phyloP scores from a whole-genome alignment of 1,284 basidiomycete genomes.

The Cystobasidium sp. region DNA sequence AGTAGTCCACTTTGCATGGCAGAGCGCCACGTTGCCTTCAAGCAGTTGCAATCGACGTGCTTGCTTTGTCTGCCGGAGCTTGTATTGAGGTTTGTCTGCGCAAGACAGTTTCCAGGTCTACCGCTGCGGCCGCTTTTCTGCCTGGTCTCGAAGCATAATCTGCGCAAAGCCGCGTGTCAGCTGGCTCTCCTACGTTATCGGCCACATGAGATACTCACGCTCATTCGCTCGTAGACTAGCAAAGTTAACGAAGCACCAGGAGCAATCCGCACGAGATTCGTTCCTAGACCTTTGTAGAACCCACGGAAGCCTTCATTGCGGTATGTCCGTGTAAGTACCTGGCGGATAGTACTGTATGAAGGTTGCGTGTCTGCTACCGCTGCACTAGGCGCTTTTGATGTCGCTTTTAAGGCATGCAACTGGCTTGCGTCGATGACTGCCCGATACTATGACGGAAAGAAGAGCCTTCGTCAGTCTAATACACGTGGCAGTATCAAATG shows the following conservation, averaged over 20 bases:
- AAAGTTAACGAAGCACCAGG: constrained; percentile 98
- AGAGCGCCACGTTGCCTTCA: too few species aligned
- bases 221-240: constrained; percentile 93
- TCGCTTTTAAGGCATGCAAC: background rate
- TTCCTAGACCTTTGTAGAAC: constrained; percentile 93
- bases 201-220: constrained; percentile 13
- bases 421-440: constrained; percentile 1
- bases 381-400: background rate
- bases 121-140: background rate
- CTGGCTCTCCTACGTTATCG: background rate
- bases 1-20: too few species aligned
- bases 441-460: constrained; percentile 1
- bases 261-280: constrained; percentile 93
- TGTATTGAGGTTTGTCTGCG: too few species aligned
- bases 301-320: constrained; percentile 76
- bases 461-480: background rate
- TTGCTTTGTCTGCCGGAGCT: too few species aligned
- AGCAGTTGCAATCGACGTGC: too few species aligned
- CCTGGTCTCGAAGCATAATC: constrained; percentile 9
- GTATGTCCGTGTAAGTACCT: constrained; percentile 80
- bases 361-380: background rate
- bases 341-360: constrained; percentile 76
- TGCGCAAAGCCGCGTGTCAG: background rate
- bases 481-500: background rate
- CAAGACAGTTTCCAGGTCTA: too few species aligned